Evolutionary conservation across 148 eudicot genomes (phyloP).

Genomic region (Rhododendron ferrugineum): DNA sequence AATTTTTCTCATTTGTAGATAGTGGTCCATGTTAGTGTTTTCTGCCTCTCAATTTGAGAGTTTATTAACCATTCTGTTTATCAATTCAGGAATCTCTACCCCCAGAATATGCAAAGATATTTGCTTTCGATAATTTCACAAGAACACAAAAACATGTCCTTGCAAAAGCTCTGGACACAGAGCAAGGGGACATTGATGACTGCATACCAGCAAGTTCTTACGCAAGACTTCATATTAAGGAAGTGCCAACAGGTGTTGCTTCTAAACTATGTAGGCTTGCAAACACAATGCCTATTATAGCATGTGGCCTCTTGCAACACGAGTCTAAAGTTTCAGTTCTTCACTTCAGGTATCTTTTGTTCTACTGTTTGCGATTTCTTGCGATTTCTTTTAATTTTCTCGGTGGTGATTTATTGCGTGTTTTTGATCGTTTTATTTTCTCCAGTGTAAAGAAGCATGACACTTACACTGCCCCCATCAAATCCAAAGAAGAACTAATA

Average conservation of each 20-base stretch:
- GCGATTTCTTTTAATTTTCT: neutral
- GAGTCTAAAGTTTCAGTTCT: slow-evolving; percentile 97
- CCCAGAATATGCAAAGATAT: slow-evolving; percentile 69
- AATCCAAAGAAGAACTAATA: slow-evolving; percentile 81
- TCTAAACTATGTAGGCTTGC: slow-evolving; percentile 44
- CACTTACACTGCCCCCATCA: slow-evolving; percentile 72
- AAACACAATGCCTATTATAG: slow-evolving; percentile 53
- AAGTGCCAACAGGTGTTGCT: slow-evolving; percentile 55
- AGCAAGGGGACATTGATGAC: slow-evolving; percentile 41
- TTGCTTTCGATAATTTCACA: slow-evolving; percentile 75
- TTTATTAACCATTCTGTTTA: neutral
- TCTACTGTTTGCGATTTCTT: neutral
- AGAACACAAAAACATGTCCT: slow-evolving; percentile 87
- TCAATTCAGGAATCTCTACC: slow-evolving; percentile 82
- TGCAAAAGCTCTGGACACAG: slow-evolving; percentile 65
- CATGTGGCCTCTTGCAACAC: slow-evolving; percentile 86
- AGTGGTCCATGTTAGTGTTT: neutral
- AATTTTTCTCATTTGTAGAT: slow-evolving; percentile 12
- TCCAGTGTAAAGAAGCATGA: slow-evolving; percentile 86
- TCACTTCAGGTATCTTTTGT: slow-evolving; percentile 67
- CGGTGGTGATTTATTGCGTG: neutral
- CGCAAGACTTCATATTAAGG: slow-evolving; percentile 63
- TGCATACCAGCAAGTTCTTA: slow-evolving; percentile 59
- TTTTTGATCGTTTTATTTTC: slow-evolving; percentile 6
- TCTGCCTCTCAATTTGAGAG: neutral